A percentile compares a stretch with the other conserved stretches of the same genome.
phyloP scores from a whole-genome alignment of 1,139 yeast species.

The Protomyces inundatus region DNA sequence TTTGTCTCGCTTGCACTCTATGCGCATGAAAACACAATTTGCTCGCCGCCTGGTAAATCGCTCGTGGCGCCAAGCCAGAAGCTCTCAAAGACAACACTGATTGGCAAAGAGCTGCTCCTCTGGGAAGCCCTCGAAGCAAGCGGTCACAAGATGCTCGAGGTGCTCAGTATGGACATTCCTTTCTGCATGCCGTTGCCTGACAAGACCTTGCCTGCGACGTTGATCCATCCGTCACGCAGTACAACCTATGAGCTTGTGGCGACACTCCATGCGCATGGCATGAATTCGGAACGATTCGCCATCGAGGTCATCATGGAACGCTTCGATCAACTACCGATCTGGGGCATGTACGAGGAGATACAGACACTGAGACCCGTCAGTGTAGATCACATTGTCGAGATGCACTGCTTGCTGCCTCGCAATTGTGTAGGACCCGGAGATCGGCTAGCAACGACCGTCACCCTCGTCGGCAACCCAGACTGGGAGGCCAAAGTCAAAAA shows the following conservation, averaged over 20 bases:
- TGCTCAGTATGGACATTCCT: conserved; percentile 18
- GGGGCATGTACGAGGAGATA: conserved; percentile 19
- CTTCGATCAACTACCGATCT: conserved; percentile 18
- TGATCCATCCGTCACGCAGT: conserved; percentile 7
- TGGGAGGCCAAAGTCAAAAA: conserved; percentile 24
- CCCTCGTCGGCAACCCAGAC: conserved; percentile 23
- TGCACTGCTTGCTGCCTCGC: conserved; percentile 24
- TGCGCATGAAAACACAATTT: conserved; percentile 10
- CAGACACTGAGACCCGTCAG: conserved; percentile 9
- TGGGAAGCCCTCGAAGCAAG: conserved; percentile 17
- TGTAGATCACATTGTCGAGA: conserved; percentile 20
- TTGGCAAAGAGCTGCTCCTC: conserved; percentile 20
- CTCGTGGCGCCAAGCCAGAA: conserved; percentile 10
- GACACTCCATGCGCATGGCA: conserved; percentile 14
- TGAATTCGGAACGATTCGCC: conserved; percentile 5
- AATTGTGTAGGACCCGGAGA: conserved; percentile 27
- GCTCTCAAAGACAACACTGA: conserved; percentile 8
- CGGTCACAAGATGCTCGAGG: conserved; percentile 12
- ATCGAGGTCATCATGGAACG: conserved; percentile 20
- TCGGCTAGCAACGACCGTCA: conserved; percentile 15
- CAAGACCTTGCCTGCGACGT: conserved; percentile 14
- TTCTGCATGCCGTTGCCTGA: conserved; percentile 19
- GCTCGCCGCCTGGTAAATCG: conserved; percentile 11
- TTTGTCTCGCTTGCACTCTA: conserved; percentile 18
- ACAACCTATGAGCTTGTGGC: conserved; percentile 26